phyloP scores from a whole-genome alignment of 2,329 filamentous ascomycete species.

The Chrysosporium queenslandicum region DNA sequence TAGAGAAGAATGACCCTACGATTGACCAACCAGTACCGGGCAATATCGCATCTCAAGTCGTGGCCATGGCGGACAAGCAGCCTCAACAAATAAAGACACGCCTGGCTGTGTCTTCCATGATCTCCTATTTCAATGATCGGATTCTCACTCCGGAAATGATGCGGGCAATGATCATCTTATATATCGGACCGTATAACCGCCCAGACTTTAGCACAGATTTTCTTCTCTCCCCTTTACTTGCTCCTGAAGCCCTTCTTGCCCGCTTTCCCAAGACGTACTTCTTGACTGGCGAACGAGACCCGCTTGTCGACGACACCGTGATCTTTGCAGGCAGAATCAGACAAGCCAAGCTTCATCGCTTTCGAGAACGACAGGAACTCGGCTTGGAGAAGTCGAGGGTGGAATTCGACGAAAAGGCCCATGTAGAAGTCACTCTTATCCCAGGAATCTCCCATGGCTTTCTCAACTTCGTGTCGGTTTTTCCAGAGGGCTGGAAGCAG shows the following conservation, averaged over 20 bases:
- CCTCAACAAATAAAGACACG: slow-evolving; percentile 58
- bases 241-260: slow-evolving; percentile 70
- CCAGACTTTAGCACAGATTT: slow-evolving; percentile 90
- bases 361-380: slow-evolving; percentile 46
- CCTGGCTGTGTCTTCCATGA: slow-evolving; percentile 92
- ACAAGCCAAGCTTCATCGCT: slow-evolving; percentile 57
- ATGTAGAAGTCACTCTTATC: slow-evolving; percentile 72
- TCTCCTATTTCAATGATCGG: slow-evolving; percentile 94
- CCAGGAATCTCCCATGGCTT: slow-evolving; percentile 91
- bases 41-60: slow-evolving; percentile 30
- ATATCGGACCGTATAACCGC: slow-evolving; percentile 85
- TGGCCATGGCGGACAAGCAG: slow-evolving; percentile 30
- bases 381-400: slow-evolving; percentile 45
- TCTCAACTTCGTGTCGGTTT: slow-evolving; percentile 77
- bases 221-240: slow-evolving; percentile 77
- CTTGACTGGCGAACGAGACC: slow-evolving; percentile 87
- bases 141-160: slow-evolving; percentile 96
- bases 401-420: slow-evolving; percentile 60
- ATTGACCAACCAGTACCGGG: slow-evolving; percentile 25
- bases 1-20: slow-evolving; percentile 18
- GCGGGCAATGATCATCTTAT: slow-evolving; percentile 96
- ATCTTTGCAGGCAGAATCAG: slow-evolving; percentile 87
- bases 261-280: slow-evolving; percentile 93
- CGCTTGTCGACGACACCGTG: slow-evolving; percentile 90
- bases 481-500: slow-evolving; percentile 81